phyloP scores from a whole-genome alignment of 2,329 filamentous ascomycete genomes.

The Pestalotiopsis sp. region DNA sequence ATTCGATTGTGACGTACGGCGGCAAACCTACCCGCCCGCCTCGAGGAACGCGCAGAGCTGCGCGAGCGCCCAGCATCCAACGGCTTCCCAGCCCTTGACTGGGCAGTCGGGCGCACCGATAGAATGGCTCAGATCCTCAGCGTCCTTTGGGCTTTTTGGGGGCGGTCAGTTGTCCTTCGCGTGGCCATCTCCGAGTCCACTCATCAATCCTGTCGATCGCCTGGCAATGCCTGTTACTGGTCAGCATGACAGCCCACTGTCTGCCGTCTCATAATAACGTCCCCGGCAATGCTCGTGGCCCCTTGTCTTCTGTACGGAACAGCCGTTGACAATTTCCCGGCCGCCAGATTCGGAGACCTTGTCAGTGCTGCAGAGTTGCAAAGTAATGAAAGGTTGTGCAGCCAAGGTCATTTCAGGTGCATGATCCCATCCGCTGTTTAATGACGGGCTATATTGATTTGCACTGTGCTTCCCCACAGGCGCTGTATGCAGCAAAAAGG shows the following conservation, averaged over 20 bases:
- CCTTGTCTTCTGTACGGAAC: not conserved
- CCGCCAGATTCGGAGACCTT: not conserved
- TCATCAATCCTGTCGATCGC: not conserved
- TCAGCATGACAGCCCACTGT: not conserved
- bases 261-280: not conserved
- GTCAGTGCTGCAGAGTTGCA: not conserved
- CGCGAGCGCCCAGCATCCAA: not conserved
- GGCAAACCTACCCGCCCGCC: constrained; percentile 14
- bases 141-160: not conserved
- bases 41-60: not conserved
- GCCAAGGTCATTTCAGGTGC: constrained; percentile 2
- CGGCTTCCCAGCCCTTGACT: not conserved
- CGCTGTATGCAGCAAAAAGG: not conserved
- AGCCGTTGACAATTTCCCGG: not conserved
- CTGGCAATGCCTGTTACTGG: not conserved
- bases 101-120: not conserved
- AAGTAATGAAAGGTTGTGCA: constrained; percentile 2
- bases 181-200: not conserved
- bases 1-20: not conserved
- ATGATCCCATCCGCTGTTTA: not conserved
- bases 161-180: not conserved
- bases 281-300: not conserved
- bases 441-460: not conserved
- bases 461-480: not conserved
- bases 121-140: constrained; percentile 1